Conservation (phyloP, 2,329 filamentous ascomycete species). For the Endoconidiophora laricicola region DNA sequence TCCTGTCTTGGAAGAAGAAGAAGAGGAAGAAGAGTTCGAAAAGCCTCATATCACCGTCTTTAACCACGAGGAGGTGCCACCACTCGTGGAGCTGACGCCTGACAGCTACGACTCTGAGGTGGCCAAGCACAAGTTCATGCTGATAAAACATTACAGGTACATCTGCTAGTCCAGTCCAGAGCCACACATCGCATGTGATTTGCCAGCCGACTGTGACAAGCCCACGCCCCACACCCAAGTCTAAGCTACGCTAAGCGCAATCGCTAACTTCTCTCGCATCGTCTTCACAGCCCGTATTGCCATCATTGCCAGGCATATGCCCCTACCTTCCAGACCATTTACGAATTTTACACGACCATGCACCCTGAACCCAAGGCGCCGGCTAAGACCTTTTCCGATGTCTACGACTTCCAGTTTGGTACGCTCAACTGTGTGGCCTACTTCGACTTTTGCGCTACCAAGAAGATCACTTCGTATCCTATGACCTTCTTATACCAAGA, state of each 20-base stretch:
- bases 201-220: too few relatives aligned
- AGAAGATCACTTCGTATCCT: slow-evolving; percentile 55
- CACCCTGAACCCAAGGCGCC: slow-evolving; percentile 45
- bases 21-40: slow-evolving; percentile 16
- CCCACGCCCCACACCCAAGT: too few relatives aligned
- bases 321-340: slow-evolving; percentile 76
- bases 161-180: background rate
- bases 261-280: slow-evolving; percentile 15
- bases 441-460: slow-evolving; percentile 56
- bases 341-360: slow-evolving; percentile 89
- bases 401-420: slow-evolving; percentile 81
- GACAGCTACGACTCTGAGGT: slow-evolving; percentile 40
- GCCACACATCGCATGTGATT: background rate
- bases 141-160: slow-evolving; percentile 54
- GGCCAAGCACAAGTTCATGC: slow-evolving; percentile 34
- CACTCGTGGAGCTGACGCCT: slow-evolving; percentile 42
- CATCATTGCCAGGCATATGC: slow-evolving; percentile 65
- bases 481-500: slow-evolving; percentile 67
- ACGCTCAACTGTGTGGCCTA: slow-evolving; percentile 73
- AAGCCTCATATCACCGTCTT: slow-evolving; percentile 35
- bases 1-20: slow-evolving; percentile 21
- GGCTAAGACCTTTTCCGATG: slow-evolving; percentile 51
- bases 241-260: too few relatives aligned
- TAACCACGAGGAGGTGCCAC: slow-evolving; percentile 50
- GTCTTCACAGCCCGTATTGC: slow-evolving; percentile 35